Conservation (phyloP, 139 green algal species). For the Tetradesmus obliquus region DNA sequence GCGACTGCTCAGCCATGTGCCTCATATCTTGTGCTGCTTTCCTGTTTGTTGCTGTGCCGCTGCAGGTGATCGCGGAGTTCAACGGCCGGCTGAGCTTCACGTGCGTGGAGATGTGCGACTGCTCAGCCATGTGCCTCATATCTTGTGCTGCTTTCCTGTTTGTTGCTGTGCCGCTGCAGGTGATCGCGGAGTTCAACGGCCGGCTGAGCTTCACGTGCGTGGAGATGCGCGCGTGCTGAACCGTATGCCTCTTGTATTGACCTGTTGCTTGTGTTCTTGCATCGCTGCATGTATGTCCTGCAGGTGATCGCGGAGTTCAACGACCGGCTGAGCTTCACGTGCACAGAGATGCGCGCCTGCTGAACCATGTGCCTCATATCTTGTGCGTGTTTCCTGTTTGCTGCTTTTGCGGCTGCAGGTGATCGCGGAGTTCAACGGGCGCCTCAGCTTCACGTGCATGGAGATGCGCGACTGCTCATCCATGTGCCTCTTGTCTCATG, state of each 20-base stretch:
- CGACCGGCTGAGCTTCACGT: slow-evolving; percentile 94
- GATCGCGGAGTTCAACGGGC: slow-evolving; percentile 53
- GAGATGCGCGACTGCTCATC: slow-evolving; percentile 95
- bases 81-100: slow-evolving; percentile 92
- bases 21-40: background rate
- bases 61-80: slow-evolving; percentile 36
- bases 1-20: slow-evolving; percentile 73
- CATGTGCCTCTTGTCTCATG: too few species aligned
- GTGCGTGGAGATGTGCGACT: slow-evolving; percentile 99
- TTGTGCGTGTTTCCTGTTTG: too few species aligned
- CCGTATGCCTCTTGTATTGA: too few species aligned
- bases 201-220: slow-evolving; percentile 97
- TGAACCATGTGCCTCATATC: too few species aligned
- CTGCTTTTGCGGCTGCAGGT: background rate
- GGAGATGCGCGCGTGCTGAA: slow-evolving; percentile 90
- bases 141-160: too few species aligned
- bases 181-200: slow-evolving; percentile 52
- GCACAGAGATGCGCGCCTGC: slow-evolving; percentile 98
- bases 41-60: too few species aligned
- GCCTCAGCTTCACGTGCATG: slow-evolving; percentile 97
- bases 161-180: too few species aligned
- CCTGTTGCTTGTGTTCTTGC: too few species aligned
- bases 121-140: too few species aligned
- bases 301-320: slow-evolving; percentile 46
- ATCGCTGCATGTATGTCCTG: too few species aligned